Evolutionary conservation across 164 flowering plant genomes (phyloP).

Genomic region (Akebia trifoliata): DNA sequence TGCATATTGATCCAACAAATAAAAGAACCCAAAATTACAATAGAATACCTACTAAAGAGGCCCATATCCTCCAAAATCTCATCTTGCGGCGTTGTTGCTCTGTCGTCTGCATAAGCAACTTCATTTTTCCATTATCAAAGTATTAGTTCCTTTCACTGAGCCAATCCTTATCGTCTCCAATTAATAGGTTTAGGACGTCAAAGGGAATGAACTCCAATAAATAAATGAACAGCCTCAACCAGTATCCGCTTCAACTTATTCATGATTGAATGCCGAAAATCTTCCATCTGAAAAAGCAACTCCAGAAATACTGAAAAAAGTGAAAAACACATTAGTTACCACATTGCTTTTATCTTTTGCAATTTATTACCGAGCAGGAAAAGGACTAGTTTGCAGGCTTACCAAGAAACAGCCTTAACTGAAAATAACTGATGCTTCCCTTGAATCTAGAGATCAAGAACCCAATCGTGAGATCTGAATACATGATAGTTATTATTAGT

Average conservation of each 20-base stretch:
- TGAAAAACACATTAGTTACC: background rate
- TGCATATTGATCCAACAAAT: too few relatives aligned
- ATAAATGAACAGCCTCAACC: slow-evolving; percentile 6
- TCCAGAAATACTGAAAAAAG: slow-evolving; percentile 22
- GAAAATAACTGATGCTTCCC: slow-evolving; percentile 16
- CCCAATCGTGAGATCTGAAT: slow-evolving; percentile 11
- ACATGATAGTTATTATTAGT: too few relatives aligned
- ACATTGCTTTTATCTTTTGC: background rate
- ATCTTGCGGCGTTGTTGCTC: too few relatives aligned
- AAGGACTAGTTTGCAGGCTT: background rate
- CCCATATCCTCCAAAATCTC: too few relatives aligned
- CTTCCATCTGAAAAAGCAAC: slow-evolving; percentile 19
- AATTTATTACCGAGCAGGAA: background rate
- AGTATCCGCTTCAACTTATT: slow-evolving; percentile 15
- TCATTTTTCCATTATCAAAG: too few relatives aligned
- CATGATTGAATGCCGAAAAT: slow-evolving; percentile 6
- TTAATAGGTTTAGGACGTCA: too few relatives aligned
- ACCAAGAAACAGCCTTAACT: slow-evolving; percentile 29
- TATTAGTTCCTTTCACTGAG: too few relatives aligned
- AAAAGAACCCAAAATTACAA: too few relatives aligned
- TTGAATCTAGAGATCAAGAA: slow-evolving; percentile 10
- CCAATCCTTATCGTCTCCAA: too few relatives aligned
- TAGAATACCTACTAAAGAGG: too few relatives aligned
- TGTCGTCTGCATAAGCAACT: too few relatives aligned
- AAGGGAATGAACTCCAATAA: background rate